These are phyloP conservation scores for Triticum turgidum DNA, from an alignment of 176 grass and related monocot genomes.

Conservation along the genomic window DNA sequence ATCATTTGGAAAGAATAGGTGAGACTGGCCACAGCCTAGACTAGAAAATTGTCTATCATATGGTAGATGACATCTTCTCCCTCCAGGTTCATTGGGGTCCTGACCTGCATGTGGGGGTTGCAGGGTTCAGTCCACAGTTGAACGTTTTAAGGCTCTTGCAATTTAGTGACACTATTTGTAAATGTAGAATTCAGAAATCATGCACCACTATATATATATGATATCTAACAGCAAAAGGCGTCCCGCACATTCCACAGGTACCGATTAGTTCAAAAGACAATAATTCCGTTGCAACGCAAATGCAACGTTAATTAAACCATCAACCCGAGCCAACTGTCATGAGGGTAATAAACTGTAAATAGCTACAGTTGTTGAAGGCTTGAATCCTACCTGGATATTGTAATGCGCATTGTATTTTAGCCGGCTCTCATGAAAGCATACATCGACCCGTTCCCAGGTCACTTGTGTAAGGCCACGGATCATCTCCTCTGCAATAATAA, in stretches of 20 bases:
- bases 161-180: not conserved
- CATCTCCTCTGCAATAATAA: constrained; percentile 65
- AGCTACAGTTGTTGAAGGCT: not conserved
- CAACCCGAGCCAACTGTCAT: not conserved
- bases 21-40: constrained; percentile 21
- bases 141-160: not conserved
- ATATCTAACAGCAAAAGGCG: not conserved
- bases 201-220: not conserved
- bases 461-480: constrained; percentile 81
- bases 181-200: not conserved
- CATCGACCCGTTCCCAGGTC: constrained; percentile 91
- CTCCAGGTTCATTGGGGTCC: constrained; percentile 59
- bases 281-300: not conserved
- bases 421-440: constrained; percentile 73
- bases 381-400: constrained; percentile 71
- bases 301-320: not conserved
- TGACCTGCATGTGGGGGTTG: constrained; percentile 53
- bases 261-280: not conserved
- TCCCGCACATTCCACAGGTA: not conserved
- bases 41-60: constrained; percentile 92
- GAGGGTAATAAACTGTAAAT: not conserved
- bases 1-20: not conserved
- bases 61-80: constrained; percentile 90
- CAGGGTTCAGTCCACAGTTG: not conserved
- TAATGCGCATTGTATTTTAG: constrained; percentile 87